Base-by-base conservation (phyloP, 305 asterid genomes). In the Solanum hybrid region DNA sequence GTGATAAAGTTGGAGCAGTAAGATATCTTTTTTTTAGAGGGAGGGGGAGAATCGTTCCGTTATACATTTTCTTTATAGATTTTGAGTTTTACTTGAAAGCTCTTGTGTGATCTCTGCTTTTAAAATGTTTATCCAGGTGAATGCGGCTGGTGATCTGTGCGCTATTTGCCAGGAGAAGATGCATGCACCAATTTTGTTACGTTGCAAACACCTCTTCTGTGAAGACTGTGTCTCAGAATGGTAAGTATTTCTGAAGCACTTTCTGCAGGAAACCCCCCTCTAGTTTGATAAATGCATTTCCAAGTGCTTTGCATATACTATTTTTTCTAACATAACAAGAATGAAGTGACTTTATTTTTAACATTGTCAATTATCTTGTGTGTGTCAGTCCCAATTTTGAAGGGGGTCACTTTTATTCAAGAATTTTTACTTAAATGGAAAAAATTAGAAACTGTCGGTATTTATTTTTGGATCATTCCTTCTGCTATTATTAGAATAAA, bases 131-230 rank as follows among this genome's bases (percentile, higher is more conserved):
- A 22, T 34, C 46, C 90, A 92, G 94, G 93, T 92, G 38, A 89
- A 90, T 87, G 94, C 89, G 11, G 93, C 91, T 10, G 93, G 94
- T 32, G 94, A 93, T 84, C 73, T 93, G 60, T 93, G 94, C 80
- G 93, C 93, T 89, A 93, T 93, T 71, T 93, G 94, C 90, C 94
- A 93, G 89, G 93, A 93, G 86, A 92, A 93, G 91, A 92, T 92
- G 94, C 93, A 91, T 79, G 86, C 88, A 40, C 94, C 94, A 27
- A 91, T 92, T 87, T 79, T 93, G 77, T 86, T 93, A 90, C 87
- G 89, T 24, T 93, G 94, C 36, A 92, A 92, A 81, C 94, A 93
- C 88, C 91, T 93, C 66, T 93, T 92, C 89, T 93, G 94, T 20
- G 93, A 91, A 91, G 94, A 92, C 75, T 93, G 94, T 71, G 93